Base-by-base conservation (phyloP, 768 basidiomycete species). In the Pleurotus djamor region DNA sequence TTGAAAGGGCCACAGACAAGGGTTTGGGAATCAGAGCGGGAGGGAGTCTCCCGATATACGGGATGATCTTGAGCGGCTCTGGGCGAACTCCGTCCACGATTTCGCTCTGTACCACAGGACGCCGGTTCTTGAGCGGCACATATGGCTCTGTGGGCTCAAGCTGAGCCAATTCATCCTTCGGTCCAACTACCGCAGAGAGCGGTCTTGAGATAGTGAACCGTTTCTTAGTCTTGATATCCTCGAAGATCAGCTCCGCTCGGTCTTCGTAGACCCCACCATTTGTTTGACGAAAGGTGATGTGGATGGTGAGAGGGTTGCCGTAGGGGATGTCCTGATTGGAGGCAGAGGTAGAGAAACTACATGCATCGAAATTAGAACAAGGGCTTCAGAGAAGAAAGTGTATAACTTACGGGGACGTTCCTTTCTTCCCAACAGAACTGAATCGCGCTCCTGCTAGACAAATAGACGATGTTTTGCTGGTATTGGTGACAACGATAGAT, bases 191-290 rank as follows among this genome's bases (percentile, higher is more conserved):
- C 6, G 70, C 81, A 7, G 64, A 66, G 2, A 85, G 61, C 1
- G 71, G 61, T 1, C 83, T 79, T 0, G 77, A 73, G 38, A 88
- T 86, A 10, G 79, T 62, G 63, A 86, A 86, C 0, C 62, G 69
- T 38, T 79, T 77, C 7, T 68, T 65, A 8, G 80, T 70, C 28
- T 72, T 72, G 0, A 67, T 64, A 61, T 85, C 82, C 61, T 82
- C 69, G 64, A 89, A 83, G 0, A 76, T 54, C 16, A 89, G 60
- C 61, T 87, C 85, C 3, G 83, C 60, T 0, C 83, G 77, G 48
- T 84, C 83, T 52, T 84, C 76, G 59, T 76, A 83, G 2, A 81
- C 72, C 8, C 87, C 86, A 34, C 73, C 69, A 52, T 74, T 65
- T 0, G 41, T 35, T 49, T 79, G 73, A 3, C 60, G 66, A 34